These are phyloP conservation scores for Macaranga tanarius DNA, from an alignment of 441 rosid species.

Conservation along the genomic window DNA sequence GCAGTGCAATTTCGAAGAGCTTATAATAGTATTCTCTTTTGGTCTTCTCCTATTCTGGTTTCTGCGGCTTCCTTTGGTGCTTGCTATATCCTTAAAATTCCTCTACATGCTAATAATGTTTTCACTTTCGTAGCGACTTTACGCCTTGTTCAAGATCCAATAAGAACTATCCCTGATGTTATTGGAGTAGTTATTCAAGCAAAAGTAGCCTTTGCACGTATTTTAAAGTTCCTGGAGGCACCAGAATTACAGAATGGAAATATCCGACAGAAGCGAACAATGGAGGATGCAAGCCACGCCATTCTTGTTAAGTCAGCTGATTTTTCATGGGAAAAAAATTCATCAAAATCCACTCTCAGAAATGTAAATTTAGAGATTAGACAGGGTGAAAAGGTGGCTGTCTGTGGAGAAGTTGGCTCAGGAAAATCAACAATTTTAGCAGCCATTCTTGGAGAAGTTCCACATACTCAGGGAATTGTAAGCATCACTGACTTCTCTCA, in stretches of 20 bases:
- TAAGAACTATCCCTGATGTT: constrained; percentile 85
- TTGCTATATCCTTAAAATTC: constrained; percentile 73
- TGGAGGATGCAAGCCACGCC: constrained; percentile 33
- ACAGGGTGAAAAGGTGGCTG: constrained; percentile 74
- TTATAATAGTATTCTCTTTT: constrained; percentile 62
- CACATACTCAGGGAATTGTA: constrained; percentile 68
- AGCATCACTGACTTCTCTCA: constrained; percentile 28
- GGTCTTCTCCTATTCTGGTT: constrained; percentile 90
- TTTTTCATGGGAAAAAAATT: constrained; percentile 81
- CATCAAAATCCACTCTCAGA: constrained; percentile 56
- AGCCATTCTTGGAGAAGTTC: constrained; percentile 90
- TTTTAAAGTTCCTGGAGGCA: constrained; percentile 76
- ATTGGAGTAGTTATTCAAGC: constrained; percentile 88
- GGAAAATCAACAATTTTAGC: constrained; percentile 92
- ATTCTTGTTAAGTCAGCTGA: constrained; percentile 53
- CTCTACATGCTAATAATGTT: constrained; percentile 79
- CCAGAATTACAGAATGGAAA: constrained; percentile 73
- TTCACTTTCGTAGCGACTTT: constrained; percentile 90
- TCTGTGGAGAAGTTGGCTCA: constrained; percentile 98
- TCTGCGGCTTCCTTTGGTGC: constrained; percentile 86
- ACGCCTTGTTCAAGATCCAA: constrained; percentile 88
- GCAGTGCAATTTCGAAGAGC: constrained; percentile 75
- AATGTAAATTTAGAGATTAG: constrained; percentile 56
- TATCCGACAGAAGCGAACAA: constrained; percentile 36
- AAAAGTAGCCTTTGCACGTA: constrained; percentile 78